A percentile compares a stretch with the other conserved stretches of the same genome.
These are phyloP conservation scores for Eucalyptus polybractea DNA, from an alignment of 345 rosid genomes.

Conservation along the genomic window DNA sequence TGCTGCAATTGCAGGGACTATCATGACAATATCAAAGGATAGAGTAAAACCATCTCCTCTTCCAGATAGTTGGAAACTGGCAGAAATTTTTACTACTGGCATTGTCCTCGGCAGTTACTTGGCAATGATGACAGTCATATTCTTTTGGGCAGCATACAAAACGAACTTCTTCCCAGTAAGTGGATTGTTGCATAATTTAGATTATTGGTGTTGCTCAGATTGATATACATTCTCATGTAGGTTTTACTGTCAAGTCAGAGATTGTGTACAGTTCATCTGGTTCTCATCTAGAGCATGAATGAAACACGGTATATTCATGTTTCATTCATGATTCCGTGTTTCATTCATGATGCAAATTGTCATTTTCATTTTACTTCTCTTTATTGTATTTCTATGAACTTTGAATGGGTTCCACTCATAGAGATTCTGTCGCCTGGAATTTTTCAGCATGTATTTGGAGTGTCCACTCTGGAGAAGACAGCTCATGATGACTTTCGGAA, in stretches of 20 bases:
- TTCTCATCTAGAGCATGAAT: neutral
- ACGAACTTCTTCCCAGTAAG: slow-evolving; percentile 89
- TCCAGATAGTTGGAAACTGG: slow-evolving; percentile 97
- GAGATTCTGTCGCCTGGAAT: neutral
- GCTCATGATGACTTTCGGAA: slow-evolving; percentile 84
- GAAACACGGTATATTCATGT: no score
- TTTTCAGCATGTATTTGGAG: slow-evolving; percentile 63
- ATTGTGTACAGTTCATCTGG: neutral
- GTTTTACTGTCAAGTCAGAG: neutral
- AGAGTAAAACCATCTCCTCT: slow-evolving; percentile 98
- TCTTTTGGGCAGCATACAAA: slow-evolving; percentile 95
- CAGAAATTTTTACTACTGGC: slow-evolving; percentile 89
- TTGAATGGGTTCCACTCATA: neutral
- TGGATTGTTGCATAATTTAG: neutral
- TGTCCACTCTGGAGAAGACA: slow-evolving; percentile 74
- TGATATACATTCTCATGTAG: neutral
- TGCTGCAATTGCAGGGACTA: slow-evolving; percentile 60
- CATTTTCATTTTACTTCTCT: neutral
- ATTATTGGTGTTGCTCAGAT: neutral
- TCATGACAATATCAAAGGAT: slow-evolving; percentile 97
- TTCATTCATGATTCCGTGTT: no score
- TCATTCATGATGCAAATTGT: neutral
- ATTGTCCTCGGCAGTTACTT: slow-evolving; percentile 86
- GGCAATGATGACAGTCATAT: slow-evolving; percentile 98
- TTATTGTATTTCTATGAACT: neutral